Base-by-base conservation (phyloP, 495 filamentous ascomycete genomes). In the Hypoxylon rickii region DNA sequence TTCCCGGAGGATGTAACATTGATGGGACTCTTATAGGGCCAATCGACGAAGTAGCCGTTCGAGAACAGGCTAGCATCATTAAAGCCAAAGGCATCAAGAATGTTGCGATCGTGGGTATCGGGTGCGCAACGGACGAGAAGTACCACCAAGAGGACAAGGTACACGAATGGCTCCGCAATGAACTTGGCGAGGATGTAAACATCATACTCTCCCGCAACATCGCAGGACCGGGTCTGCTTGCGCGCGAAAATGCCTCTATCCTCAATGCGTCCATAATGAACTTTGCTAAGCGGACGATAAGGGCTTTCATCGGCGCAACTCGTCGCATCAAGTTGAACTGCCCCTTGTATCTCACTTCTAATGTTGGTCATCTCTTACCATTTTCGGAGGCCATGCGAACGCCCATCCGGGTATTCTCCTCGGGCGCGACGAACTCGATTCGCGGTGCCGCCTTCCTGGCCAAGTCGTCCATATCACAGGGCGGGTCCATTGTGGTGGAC, bases 351-450 rank as follows among this genome's bases (percentile, higher is more conserved):
- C 68, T 80, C 19, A 76, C 77, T 6, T 75, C 76, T 26, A 79
- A 80, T 43, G 73, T 77, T 54, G 77, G 77, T 1, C 77, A 72
- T 31, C 61, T 79, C 8, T 51, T 76, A n/a, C 50, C 65, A 21
- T 65, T 61, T 7, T 64, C 56, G 6, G 72, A 70, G 15, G 76
- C 77, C 0, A 63, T 70, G 3, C 62, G 64, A 16, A 44, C 71
- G 8, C 77, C 77, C 1, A 78, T 80, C 47, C 68, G 74, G 0
- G 76, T 73, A 11, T 80, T 79, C 55, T 74, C 70, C 8, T 77
- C 73, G 7, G 75, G 77, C 7, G 70, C 77, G 4, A 79, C 77
- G 1, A 80, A 80, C 48, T 75, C 72, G n/a, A 77, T 79, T 52
- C 68, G 77, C 8, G 77, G 77, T 11, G 75, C 74, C 3, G 75